Base-by-base conservation (phyloP, 805 yeast genomes). In the Zygosaccharomyces pseudorouxii region DNA sequence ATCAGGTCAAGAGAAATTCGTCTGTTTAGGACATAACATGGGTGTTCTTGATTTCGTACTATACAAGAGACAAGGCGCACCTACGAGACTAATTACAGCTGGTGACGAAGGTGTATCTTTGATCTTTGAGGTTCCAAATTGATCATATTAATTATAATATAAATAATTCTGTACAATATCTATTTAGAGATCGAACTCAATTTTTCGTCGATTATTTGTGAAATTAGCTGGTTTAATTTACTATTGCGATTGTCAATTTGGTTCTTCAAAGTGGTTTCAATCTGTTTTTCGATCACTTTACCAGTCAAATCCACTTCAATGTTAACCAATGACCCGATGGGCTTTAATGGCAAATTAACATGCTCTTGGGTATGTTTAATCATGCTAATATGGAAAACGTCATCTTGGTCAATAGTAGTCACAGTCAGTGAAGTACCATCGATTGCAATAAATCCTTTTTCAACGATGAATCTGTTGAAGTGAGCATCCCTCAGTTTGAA, bases 31-130 rank as follows among this genome's bases (percentile, higher is more conserved):
- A 19, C 99, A 93, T 67, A 86, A 85, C 68, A 86, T 87, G 86
- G 98, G 98, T 53, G 82, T 93, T 16, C 75, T 93, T 54, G 97
- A 89, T 59, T 92, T 93, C 63, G 81, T 84, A 16, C 62, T 84
- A 38, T 78, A 81, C 49, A 81, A 79, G 36, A 70, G 78, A 40
- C 52, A 51, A 43, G 54, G 45, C 23, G 49, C 47, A 20, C 46
- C 45, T 20, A 75, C 77, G 45, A 82, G 83, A 64, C 61, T 93
- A 39, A 76, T 89, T 31, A 88, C 97, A 18, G 99, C 97, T 11
- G 97, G 97, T 55, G 99, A 93, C 66, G 99, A 93, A 68, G 96
- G 96, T 56, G 97, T 93, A 28, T 80, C 95, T 10, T 72, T 92
- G 55, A 79, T 92, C 9, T 89, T 81, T 58, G 73, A 75, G 50